Percentiles rank a stretch among this genome's conserved stretches.
These are phyloP conservation scores for Leccinum arenicola DNA, from an alignment of 768 basidiomycete species.

Conservation along the genomic window DNA sequence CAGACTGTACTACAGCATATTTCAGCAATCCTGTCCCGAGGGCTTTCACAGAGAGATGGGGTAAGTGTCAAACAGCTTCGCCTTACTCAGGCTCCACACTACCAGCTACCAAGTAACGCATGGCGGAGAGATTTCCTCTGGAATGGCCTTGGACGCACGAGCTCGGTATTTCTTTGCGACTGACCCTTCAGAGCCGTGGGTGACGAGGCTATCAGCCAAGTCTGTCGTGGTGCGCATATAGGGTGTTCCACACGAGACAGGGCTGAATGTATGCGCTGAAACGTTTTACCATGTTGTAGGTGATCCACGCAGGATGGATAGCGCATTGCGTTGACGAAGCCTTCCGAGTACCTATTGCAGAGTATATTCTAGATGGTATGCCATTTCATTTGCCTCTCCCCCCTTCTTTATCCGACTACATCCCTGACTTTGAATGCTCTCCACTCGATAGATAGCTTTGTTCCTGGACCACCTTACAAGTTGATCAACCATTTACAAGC, in stretches of 20 bases:
- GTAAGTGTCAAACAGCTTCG: slow-evolving; percentile 9
- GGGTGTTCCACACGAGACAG: neutral
- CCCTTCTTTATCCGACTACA: neutral
- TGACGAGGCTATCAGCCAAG: slow-evolving; percentile 22
- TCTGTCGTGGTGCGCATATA: slow-evolving; percentile 28
- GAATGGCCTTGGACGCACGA: slow-evolving; percentile 8
- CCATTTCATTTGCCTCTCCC: neutral
- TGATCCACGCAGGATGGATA: slow-evolving; percentile 32
- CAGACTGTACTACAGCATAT: slow-evolving; percentile 20
- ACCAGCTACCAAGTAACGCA: slow-evolving; percentile 17
- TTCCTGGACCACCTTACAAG: slow-evolving; percentile 20
- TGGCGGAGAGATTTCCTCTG: slow-evolving; percentile 21
- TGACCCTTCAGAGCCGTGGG: slow-evolving; percentile 29
- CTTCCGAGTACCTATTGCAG: slow-evolving; percentile 26
- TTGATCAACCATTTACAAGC: neutral
- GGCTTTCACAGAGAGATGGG: slow-evolving; percentile 21
- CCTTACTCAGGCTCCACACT: neutral
- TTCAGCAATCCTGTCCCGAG: slow-evolving; percentile 28
- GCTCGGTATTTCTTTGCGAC: slow-evolving; percentile 31
- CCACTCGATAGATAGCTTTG: slow-evolving; percentile 16
- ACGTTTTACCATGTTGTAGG: slow-evolving; percentile 10
- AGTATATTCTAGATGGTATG: slow-evolving; percentile 33
- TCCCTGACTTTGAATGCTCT: slow-evolving; percentile 3
- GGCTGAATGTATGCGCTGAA: slow-evolving; percentile 10
- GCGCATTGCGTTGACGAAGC: slow-evolving; percentile 25